A percentile compares a stretch with the other conserved stretches of the same genome.
These are phyloP conservation scores for Sphaerulina vaccinii DNA, from an alignment of 2,329 filamentous ascomycete genomes.

Conservation along the genomic window DNA sequence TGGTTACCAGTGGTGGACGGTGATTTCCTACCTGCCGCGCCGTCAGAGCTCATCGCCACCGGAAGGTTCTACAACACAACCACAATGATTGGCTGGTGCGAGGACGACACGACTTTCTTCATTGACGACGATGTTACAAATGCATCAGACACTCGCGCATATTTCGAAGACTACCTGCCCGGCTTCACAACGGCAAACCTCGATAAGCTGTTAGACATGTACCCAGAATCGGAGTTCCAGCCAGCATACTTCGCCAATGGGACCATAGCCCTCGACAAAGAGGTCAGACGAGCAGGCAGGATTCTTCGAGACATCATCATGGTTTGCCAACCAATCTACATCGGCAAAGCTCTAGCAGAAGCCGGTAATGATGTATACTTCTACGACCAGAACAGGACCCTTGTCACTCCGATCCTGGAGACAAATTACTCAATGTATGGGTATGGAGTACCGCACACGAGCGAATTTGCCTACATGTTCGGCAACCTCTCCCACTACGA, in stretches of 20 bases:
- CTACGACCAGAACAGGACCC: constrained; percentile 56
- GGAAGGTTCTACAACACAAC: constrained; percentile 44
- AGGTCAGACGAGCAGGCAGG: constrained; percentile 53
- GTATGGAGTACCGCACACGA: constrained; percentile 52
- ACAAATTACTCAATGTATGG: constrained; percentile 37
- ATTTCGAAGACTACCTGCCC: constrained; percentile 44
- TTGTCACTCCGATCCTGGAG: constrained; percentile 49
- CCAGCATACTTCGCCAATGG: constrained; percentile 37
- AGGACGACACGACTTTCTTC: constrained; percentile 44
- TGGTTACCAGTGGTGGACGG: constrained; percentile 53
- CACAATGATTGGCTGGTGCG: constrained; percentile 44
- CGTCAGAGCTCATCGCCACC: constrained; percentile 42
- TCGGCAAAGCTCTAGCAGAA: constrained; percentile 42
- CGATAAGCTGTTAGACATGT: constrained; percentile 34
- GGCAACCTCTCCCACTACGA: constrained; percentile 45
- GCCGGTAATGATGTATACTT: constrained; percentile 47
- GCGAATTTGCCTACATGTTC: constrained; percentile 56
- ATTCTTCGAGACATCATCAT: constrained; percentile 55
- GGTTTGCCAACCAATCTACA: constrained; percentile 49
- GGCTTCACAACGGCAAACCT: constrained; percentile 35
- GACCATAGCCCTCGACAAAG: constrained; percentile 37
- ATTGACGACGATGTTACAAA: constrained; percentile 39
- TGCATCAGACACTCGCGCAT: constrained; percentile 36
- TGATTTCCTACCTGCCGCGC: constrained; percentile 46
- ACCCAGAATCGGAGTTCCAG: constrained; percentile 45